Conservation (phyloP, 1,284 basidiomycete genomes). For the Rhodotorula sp. region DNA sequence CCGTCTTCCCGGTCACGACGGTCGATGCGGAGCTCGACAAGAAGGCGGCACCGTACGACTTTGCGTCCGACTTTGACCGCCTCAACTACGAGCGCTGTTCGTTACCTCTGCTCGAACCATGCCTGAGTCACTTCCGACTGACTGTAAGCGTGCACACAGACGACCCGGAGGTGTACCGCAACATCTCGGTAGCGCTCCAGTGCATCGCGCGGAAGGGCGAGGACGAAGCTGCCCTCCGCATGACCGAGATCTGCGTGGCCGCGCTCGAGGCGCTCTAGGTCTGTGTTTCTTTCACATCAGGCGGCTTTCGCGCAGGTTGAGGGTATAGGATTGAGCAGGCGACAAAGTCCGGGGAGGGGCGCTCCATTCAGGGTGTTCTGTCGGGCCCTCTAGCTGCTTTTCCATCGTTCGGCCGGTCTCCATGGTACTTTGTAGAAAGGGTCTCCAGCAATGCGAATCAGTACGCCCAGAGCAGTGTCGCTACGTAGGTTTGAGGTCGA, state of each 20-base stretch:
- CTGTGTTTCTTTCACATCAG: no score
- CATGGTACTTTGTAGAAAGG: no score
- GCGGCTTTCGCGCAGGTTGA: no score
- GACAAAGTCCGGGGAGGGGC: no score
- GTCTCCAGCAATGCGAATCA: no score
- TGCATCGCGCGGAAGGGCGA: slow-evolving; percentile 68
- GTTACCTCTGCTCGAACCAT: slow-evolving; percentile 43
- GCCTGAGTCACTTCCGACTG: neutral
- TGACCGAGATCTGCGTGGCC: slow-evolving; percentile 34
- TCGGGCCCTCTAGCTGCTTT: no score
- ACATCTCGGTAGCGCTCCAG: slow-evolving; percentile 70
- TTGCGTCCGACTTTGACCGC: slow-evolving; percentile 58
- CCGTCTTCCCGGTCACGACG: slow-evolving; percentile 57
- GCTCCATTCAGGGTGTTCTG: no score
- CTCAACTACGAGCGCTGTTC: slow-evolving; percentile 61
- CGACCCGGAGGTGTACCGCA: slow-evolving; percentile 60
- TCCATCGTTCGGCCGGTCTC: no score
- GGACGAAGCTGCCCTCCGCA: slow-evolving; percentile 65
- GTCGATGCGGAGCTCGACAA: slow-evolving; percentile 31
- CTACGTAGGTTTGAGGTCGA: no score
- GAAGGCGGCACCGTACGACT: slow-evolving; percentile 49
- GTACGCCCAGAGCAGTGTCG: no score
- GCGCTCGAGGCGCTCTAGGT: slow-evolving; percentile 17
- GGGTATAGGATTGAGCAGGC: no score
- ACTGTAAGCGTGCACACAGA: slow-evolving; percentile 52